These are phyloP conservation scores for Adansonia gregorii DNA, from an alignment of 441 rosid genomes.

Conservation along the genomic window DNA sequence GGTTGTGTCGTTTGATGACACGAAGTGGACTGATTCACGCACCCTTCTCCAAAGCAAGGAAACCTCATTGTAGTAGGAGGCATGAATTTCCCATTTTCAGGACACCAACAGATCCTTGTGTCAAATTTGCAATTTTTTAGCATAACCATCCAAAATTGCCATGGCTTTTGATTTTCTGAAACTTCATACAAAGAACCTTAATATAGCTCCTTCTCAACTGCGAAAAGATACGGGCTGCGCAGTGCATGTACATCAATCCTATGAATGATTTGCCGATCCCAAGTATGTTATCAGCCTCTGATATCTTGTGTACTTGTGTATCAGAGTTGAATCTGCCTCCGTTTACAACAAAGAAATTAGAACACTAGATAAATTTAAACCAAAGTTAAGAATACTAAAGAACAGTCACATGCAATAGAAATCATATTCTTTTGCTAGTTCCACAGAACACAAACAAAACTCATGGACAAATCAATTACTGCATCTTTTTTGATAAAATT, in stretches of 20 bases:
- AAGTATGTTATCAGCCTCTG: slow-evolving; percentile 52
- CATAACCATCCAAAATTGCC: slow-evolving; percentile 81
- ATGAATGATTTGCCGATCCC: slow-evolving; percentile 46
- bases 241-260: slow-evolving; percentile 39
- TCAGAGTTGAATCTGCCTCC: slow-evolving; percentile 45
- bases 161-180: slow-evolving; percentile 49
- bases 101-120: slow-evolving; percentile 49
- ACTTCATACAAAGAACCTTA: slow-evolving; percentile 59
- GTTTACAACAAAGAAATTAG: not conserved
- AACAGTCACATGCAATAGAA: not conserved
- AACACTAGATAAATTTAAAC: not conserved
- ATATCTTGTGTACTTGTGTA: slow-evolving; percentile 43
- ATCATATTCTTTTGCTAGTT: not conserved
- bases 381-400: not conserved
- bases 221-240: slow-evolving; percentile 52
- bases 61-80: slow-evolving; percentile 46
- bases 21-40: slow-evolving; percentile 63
- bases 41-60: slow-evolving; percentile 61
- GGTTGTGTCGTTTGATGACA: slow-evolving; percentile 48
- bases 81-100: slow-evolving; percentile 48
- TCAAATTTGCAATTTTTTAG: slow-evolving; percentile 71
- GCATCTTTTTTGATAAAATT: not conserved
- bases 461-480: not conserved
- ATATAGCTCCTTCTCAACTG: slow-evolving; percentile 54
- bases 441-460: not conserved